phyloP scores from a whole-genome alignment of 148 eudicot genomes.

The Persicaria tinctoria region DNA sequence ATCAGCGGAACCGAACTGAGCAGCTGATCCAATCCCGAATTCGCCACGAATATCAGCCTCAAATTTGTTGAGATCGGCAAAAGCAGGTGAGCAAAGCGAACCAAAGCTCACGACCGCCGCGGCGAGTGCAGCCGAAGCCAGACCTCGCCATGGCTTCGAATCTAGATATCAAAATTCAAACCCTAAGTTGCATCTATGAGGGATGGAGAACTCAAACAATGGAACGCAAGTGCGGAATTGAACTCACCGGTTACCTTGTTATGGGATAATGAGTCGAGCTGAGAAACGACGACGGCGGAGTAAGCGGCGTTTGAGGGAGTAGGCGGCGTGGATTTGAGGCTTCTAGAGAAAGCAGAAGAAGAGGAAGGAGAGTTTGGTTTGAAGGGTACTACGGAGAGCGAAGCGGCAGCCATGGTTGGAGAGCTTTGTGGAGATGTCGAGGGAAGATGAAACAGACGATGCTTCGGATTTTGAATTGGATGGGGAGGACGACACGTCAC shows the following conservation, averaged over 20 bases:
- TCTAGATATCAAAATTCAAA: slow-evolving; percentile 19
- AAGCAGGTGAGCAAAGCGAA: slow-evolving; percentile 34
- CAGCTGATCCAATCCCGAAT: slow-evolving; percentile 96
- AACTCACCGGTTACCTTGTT: slow-evolving; percentile 23
- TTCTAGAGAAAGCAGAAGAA: not conserved
- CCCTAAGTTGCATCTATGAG: not conserved
- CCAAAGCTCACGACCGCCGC: slow-evolving; percentile 49
- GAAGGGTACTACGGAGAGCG: slow-evolving; percentile 5
- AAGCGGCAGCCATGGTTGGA: slow-evolving; percentile 2
- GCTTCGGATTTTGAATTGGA: not conserved
- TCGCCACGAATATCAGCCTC: slow-evolving; percentile 90
- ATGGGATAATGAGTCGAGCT: slow-evolving; percentile 16
- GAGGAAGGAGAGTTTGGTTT: not conserved
- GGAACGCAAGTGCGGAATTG: not conserved
- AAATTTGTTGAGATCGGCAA: slow-evolving; percentile 79
- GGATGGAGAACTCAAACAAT: not conserved
- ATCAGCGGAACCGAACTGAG: slow-evolving; percentile 96
- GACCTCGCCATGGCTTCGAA: slow-evolving; percentile 41
- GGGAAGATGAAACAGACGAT: not conserved
- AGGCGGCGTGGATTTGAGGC: not conserved
- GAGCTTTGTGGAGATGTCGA: not conserved
- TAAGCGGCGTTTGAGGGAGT: not conserved
- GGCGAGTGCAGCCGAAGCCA: slow-evolving; percentile 59
- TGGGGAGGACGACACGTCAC: slow-evolving; percentile 6
- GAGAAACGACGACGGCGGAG: slow-evolving; percentile 23